Conservation (phyloP, 2,329 filamentous ascomycete genomes). For the Sporothrix inflata region DNA sequence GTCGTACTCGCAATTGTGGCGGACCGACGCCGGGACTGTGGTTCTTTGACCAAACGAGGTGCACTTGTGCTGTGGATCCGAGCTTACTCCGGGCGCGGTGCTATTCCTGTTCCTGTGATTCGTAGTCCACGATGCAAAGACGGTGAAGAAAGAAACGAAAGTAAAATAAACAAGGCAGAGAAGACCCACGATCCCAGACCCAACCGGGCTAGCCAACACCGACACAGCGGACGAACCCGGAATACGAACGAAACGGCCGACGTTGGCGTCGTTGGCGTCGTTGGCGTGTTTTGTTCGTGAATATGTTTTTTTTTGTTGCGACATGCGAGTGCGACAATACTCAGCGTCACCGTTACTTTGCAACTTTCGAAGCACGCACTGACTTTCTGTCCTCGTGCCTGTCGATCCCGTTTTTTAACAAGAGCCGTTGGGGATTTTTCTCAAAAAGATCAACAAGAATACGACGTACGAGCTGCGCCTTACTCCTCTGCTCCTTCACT, state of each 20-base stretch:
- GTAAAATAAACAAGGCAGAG: background rate
- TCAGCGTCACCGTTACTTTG: background rate
- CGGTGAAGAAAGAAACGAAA: background rate
- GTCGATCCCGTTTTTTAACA: background rate
- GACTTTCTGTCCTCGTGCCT: background rate
- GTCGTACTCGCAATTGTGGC: background rate
- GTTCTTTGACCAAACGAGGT: background rate
- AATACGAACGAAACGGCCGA: background rate
- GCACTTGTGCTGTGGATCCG: no score
- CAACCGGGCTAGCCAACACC: background rate
- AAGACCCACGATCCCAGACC: background rate
- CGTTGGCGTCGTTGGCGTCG: background rate
- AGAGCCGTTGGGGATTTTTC: background rate
- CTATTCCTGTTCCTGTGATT: background rate
- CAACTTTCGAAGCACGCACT: background rate
- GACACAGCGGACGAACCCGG: constrained; percentile 14
- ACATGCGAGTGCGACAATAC: background rate
- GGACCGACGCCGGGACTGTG: constrained; percentile 6
- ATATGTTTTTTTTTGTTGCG: background rate
- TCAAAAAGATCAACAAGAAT: background rate
- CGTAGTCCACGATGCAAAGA: background rate
- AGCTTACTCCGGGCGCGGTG: background rate
- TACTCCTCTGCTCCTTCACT: background rate
- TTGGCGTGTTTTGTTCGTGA: background rate
- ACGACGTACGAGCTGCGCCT: background rate